These are phyloP conservation scores for Pluteus cervinus DNA, from an alignment of 768 basidiomycete genomes.

Conservation along the genomic window DNA sequence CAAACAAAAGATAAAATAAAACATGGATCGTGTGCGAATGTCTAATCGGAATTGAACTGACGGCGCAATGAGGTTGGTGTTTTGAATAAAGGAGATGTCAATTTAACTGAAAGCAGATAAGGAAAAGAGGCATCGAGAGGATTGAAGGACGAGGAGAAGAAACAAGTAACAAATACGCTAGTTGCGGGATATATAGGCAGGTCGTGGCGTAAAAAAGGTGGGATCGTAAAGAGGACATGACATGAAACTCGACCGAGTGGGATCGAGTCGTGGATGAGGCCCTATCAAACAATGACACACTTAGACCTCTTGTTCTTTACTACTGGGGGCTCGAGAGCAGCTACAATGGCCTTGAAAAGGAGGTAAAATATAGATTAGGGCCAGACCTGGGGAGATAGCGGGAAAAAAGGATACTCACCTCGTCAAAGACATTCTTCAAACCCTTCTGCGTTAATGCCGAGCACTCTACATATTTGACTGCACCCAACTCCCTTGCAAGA, in stretches of 20 bases:
- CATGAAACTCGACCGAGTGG: constrained; percentile 5
- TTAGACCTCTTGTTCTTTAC: constrained; percentile 70
- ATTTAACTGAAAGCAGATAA: constrained; percentile 35
- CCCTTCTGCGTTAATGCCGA: constrained; percentile 99
- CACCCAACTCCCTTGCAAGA: constrained; percentile 94
- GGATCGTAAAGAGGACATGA: constrained; percentile 15
- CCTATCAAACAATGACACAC: constrained; percentile 78
- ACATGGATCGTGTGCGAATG: no score
- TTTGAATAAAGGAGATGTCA: constrained; percentile 27
- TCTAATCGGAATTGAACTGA: no score
- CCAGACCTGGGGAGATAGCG: constrained; percentile 7
- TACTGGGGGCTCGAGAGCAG: constrained; percentile 95
- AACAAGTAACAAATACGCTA: constrained; percentile 21
- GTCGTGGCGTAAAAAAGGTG: constrained; percentile 29
- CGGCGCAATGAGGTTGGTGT: no score
- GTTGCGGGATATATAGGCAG: constrained; percentile 41
- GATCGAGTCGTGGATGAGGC: background rate
- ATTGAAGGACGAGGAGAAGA: constrained; percentile 18
- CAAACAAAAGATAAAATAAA: no score
- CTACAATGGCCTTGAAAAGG: constrained; percentile 99
- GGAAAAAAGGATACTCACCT: constrained; percentile 53
- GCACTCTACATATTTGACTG: constrained; percentile 99
- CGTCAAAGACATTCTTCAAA: constrained; percentile 99
- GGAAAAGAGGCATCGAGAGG: constrained; percentile 18
- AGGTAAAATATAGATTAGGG: constrained; percentile 7